Evolutionary conservation across 1,139 yeast species (phyloP).

Genomic region (Yamadazyma oceani): DNA sequence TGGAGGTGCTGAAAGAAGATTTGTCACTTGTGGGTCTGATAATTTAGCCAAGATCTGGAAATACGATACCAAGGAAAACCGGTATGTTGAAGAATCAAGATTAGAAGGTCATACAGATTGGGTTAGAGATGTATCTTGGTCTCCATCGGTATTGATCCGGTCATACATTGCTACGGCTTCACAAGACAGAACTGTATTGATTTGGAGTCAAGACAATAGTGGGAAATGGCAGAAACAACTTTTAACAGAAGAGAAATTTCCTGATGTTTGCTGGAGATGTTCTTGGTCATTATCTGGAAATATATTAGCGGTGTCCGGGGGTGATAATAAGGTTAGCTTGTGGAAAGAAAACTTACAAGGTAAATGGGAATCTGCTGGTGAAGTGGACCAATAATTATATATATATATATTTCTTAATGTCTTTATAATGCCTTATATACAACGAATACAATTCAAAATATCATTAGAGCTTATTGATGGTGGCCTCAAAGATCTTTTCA

Average conservation of each 20-base stretch:
- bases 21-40: slow-evolving; percentile 95
- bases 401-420: not conserved
- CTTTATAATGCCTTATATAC: slow-evolving; percentile 2
- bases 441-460: not conserved
- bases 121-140: slow-evolving; percentile 99
- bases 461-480: slow-evolving; percentile 48
- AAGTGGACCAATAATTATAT: slow-evolving; percentile 64
- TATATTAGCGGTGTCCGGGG: slow-evolving; percentile 92
- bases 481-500: slow-evolving; percentile 62
- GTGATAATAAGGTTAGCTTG: slow-evolving; percentile 91
- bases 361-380: slow-evolving; percentile 96
- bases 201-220: slow-evolving; percentile 78
- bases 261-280: slow-evolving; percentile 98
- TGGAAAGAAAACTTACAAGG: slow-evolving; percentile 97
- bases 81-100: slow-evolving; percentile 71
- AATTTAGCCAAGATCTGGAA: slow-evolving; percentile 92
- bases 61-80: slow-evolving; percentile 53
- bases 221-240: slow-evolving; percentile 81
- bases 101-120: slow-evolving; percentile 93
- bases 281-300: slow-evolving; percentile 97
- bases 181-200: slow-evolving; percentile 90
- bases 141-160: slow-evolving; percentile 83
- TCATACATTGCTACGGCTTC: slow-evolving; percentile 97
- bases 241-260: slow-evolving; percentile 78
- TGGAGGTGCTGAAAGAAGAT: slow-evolving; percentile 47